Percentiles rank a stretch among this genome's conserved stretches.
phyloP scores from a whole-genome alignment of 176 grass and related monocot species.

The Zea mays region DNA sequence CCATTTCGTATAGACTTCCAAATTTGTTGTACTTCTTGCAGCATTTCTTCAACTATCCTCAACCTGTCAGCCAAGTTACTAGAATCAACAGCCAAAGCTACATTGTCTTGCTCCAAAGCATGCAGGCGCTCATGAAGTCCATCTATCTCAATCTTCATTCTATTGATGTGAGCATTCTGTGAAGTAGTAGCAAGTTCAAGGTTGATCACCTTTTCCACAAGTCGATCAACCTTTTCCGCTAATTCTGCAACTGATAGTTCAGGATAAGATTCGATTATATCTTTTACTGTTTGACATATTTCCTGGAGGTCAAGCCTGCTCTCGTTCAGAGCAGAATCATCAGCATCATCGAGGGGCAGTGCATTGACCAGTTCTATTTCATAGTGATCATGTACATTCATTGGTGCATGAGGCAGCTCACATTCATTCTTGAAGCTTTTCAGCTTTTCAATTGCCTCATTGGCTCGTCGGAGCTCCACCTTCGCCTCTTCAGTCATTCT shows the following conservation, averaged over 20 bases:
- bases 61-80: slow-evolving; percentile 49
- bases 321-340: slow-evolving; percentile 39
- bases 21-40: slow-evolving; percentile 46
- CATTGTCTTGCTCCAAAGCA: slow-evolving; percentile 52
- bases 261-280: slow-evolving; percentile 46
- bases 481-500: slow-evolving; percentile 56
- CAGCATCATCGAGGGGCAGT: background rate
- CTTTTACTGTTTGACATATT: slow-evolving; percentile 53
- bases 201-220: slow-evolving; percentile 62
- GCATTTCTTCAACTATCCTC: slow-evolving; percentile 50
- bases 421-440: slow-evolving; percentile 57
- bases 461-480: slow-evolving; percentile 56
- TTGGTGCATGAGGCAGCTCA: slow-evolving; percentile 32
- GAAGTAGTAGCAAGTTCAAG: slow-evolving; percentile 60
- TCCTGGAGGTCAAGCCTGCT: slow-evolving; percentile 51
- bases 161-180: slow-evolving; percentile 60
- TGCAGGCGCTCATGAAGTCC: slow-evolving; percentile 51
- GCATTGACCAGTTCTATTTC: slow-evolving; percentile 22
- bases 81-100: slow-evolving; percentile 38
- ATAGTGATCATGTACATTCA: slow-evolving; percentile 25
- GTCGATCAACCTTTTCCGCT: slow-evolving; percentile 60
- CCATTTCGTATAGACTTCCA: slow-evolving; percentile 43
- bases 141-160: slow-evolving; percentile 60
- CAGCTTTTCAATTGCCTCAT: slow-evolving; percentile 59
- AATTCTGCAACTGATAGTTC: slow-evolving; percentile 56